These are phyloP conservation scores for Smallanthus sonchifolius DNA, from an alignment of 129 eudicot species.

Conservation along the genomic window DNA sequence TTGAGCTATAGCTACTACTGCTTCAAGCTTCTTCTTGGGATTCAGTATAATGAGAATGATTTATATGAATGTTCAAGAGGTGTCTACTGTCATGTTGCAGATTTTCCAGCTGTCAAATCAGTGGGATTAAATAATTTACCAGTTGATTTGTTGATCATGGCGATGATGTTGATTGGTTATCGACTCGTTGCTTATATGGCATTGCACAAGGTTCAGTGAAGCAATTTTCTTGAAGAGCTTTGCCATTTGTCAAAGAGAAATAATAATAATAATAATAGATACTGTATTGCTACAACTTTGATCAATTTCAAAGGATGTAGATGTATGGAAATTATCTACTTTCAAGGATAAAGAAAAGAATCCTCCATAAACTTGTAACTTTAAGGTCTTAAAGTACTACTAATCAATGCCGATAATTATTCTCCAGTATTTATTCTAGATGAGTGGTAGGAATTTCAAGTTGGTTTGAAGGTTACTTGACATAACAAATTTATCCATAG, in stretches of 20 bases:
- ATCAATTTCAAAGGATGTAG: constrained; percentile 34
- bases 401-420: constrained; percentile 16
- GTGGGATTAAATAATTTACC: constrained; percentile 67
- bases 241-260: constrained; percentile 35
- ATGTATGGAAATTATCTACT: constrained; percentile 33
- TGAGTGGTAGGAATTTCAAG: constrained; percentile 7
- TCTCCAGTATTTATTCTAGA: constrained; percentile 21
- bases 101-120: constrained; percentile 71
- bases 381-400: constrained; percentile 17
- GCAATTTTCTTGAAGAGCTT: constrained; percentile 38
- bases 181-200: constrained; percentile 85
- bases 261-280: constrained; percentile 40
- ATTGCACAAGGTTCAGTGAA: constrained; percentile 60
- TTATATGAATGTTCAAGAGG: constrained; percentile 79
- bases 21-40: constrained; percentile 88
- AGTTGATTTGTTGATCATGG: constrained; percentile 60
- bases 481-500: constrained; percentile 19
- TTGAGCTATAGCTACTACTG: constrained; percentile 98
- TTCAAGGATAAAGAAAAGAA: constrained; percentile 14
- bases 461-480: constrained; percentile 22
- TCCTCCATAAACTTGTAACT: constrained; percentile 22
- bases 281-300: constrained; percentile 48
- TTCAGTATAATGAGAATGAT: constrained; percentile 71
- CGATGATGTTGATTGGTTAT: constrained; percentile 81
- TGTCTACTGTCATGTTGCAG: constrained; percentile 64